A percentile compares a stretch with the other conserved stretches of the same genome.
These are phyloP conservation scores for Podochytrium sp. DNA, from an alignment of 192 early-diverging fungal genomes.

Conservation along the genomic window DNA sequence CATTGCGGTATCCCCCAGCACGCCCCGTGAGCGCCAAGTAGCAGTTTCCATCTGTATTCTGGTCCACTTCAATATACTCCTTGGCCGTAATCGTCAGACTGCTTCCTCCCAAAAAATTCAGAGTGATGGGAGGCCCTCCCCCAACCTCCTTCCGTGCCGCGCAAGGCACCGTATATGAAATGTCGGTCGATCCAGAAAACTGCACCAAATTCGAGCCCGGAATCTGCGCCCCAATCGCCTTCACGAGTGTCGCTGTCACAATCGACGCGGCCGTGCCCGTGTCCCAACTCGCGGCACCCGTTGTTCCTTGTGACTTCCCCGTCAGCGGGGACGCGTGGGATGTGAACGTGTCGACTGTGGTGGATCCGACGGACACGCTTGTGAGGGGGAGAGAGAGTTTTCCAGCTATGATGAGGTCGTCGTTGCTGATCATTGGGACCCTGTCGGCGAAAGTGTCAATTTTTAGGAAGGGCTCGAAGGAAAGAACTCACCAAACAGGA, in stretches of 20 bases:
- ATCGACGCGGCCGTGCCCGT: slow-evolving; percentile 16
- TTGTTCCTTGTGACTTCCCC: not conserved
- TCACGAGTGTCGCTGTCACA: not conserved
- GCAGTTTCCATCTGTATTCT: not conserved
- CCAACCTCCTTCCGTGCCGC: not conserved
- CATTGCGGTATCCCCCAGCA: not conserved
- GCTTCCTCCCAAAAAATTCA: slow-evolving; percentile 14
- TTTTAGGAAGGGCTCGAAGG: too few species aligned
- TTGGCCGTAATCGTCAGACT: slow-evolving; percentile 17
- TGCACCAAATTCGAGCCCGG: not conserved
- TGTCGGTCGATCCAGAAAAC: not conserved
- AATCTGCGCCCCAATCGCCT: not conserved
- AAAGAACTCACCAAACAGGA: not conserved
- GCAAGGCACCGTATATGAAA: slow-evolving; percentile 13
- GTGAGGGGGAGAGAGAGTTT: slow-evolving; percentile 7
- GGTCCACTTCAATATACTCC: slow-evolving; percentile 1
- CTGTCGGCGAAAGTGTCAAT: too few species aligned
- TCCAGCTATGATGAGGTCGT: not conserved
- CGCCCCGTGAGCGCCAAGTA: not conserved
- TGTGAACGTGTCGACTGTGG: not conserved
- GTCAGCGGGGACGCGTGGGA: not conserved
- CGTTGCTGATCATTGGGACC: slow-evolving; percentile 5
- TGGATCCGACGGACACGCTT: not conserved
- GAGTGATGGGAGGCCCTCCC: slow-evolving; percentile 18
- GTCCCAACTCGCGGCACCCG: slow-evolving; percentile 21